Base-by-base conservation (phyloP, 164 flowering plant genomes). In the Hamamelis virginiana region DNA sequence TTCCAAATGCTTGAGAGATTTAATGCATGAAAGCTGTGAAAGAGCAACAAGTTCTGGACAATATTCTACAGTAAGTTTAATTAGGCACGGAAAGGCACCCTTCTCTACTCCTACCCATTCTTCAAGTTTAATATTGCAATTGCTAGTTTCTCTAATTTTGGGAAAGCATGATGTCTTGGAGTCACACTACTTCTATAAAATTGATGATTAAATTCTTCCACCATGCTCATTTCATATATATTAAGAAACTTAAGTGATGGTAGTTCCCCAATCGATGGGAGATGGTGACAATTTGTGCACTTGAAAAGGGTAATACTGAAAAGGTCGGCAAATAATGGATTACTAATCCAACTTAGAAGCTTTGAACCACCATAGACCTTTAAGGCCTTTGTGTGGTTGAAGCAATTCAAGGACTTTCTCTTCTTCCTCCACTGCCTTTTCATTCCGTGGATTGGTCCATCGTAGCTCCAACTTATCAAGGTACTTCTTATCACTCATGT, bases 281-380 rank as follows among this genome's bases (percentile, higher is more conserved):
- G 41, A 8, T 50, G 1, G 1, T 0, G 45, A 61, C 62, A 51
- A 41, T 67, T 41, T 41, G 9, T 52, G 55, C 70, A 67, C 51
- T 62, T 59, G 67, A 48, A 72, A 18, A 72, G 48, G 41, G 70
- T 72, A 11, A 72, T 66, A 16, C 25, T 67, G 1, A 15, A 43
- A 5, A 72, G 43, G 3, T 41, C 28, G 4, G 18, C n/a, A 23
- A 59, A 72, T 0, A 18, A 59, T 33, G 70, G 66, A 59, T 67
- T 14, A 14, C 67, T 62, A 9, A 72, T 67, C 75, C 75, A 72
- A n/a, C 62, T 67, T 4, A 71, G 70, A 43, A 72, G 50, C 18
- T 0, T 41, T 5, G 21, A 22, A 6, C 75, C 75, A 8, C 67
- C 26, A 25, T 10, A 72, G 48, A 41, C 67, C 67, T 43, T 61